Evolutionary conservation across 805 yeast genomes (phyloP).

Genomic region (Saccharomycopsis oosterbeekiorum): DNA sequence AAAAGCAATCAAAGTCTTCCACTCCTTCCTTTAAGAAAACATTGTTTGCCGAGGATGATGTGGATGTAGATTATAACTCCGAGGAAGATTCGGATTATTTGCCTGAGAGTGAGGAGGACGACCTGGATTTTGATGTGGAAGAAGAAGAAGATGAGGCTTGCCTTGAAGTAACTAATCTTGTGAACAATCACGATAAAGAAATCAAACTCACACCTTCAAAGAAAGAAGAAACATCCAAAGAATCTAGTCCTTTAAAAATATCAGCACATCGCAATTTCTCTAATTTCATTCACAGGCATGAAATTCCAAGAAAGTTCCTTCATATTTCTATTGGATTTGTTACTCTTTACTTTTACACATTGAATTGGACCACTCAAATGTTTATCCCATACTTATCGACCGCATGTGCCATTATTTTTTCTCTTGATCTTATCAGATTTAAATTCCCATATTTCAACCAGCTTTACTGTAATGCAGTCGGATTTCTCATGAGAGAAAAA

Average conservation of each 20-base stretch:
- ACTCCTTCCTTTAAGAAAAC: background rate
- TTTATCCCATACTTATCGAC: conserved; percentile 51
- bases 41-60: background rate
- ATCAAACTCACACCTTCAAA: background rate
- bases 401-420: conserved; percentile 46
- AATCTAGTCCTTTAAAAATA: conserved; percentile 18
- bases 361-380: conserved; percentile 44
- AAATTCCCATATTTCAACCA: conserved; percentile 51
- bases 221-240: background rate
- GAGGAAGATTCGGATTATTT: conserved; percentile 17
- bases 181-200: background rate
- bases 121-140: conserved; percentile 5
- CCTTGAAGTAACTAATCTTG: background rate
- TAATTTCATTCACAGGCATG: conserved; percentile 63
- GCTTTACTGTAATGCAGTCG: conserved; percentile 55
- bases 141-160: conserved; percentile 8
- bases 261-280: conserved; percentile 37
- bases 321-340: conserved; percentile 86
- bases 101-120: conserved; percentile 12
- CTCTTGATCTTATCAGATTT: conserved; percentile 62
- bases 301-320: conserved; percentile 76
- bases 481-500: conserved; percentile 75
- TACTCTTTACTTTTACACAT: conserved; percentile 62
- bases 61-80: conserved; percentile 8
- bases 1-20: background rate